A percentile compares a stretch with the other conserved stretches of the same genome.
Evolutionary conservation across 2,329 filamentous ascomycete species (phyloP).

Genomic region (Aspergillus amoenus): DNA sequence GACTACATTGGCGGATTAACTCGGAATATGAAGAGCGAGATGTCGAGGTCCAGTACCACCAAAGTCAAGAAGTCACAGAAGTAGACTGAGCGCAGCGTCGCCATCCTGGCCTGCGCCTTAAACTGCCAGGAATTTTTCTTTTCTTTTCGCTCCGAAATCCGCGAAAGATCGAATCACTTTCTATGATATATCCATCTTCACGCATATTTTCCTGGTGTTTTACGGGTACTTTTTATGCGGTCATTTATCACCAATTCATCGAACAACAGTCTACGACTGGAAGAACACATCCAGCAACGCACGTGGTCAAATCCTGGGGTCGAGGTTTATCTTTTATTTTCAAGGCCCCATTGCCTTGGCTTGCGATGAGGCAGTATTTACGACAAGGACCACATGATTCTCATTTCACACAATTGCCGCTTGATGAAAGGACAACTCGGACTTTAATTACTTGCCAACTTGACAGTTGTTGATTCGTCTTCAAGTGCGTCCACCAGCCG

Average conservation of each 20-base stretch:
- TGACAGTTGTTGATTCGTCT: constrained; percentile 11
- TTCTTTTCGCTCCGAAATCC: constrained; percentile 15
- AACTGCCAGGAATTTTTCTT: constrained; percentile 8
- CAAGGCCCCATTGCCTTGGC: not conserved
- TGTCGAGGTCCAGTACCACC: constrained; percentile 52
- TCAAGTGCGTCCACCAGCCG: constrained; percentile 1
- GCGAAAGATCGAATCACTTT: constrained; percentile 15
- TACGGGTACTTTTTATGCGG: constrained; percentile 10
- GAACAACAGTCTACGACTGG: constrained; percentile 4
- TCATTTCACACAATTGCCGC: not conserved
- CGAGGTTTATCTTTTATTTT: not conserved
- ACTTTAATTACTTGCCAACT: constrained; percentile 18
- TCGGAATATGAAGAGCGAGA: constrained; percentile 64
- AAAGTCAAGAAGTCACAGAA: constrained; percentile 51
- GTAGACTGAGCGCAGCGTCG: constrained; percentile 21
- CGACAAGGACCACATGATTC: not conserved
- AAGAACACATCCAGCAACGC: constrained; percentile 5
- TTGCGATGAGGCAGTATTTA: not conserved
- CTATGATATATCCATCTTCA: constrained; percentile 1
- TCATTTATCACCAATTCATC: constrained; percentile 1
- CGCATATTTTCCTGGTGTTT: constrained; percentile 3
- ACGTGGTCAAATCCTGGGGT: not conserved
- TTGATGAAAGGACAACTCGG: not conserved
- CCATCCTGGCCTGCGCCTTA: constrained; percentile 9
- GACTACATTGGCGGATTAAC: constrained; percentile 98